These are phyloP conservation scores for Antitrichia curtipendula DNA, from an alignment of 225 moss, liverwort and hornwort genomes.

Conservation along the genomic window DNA sequence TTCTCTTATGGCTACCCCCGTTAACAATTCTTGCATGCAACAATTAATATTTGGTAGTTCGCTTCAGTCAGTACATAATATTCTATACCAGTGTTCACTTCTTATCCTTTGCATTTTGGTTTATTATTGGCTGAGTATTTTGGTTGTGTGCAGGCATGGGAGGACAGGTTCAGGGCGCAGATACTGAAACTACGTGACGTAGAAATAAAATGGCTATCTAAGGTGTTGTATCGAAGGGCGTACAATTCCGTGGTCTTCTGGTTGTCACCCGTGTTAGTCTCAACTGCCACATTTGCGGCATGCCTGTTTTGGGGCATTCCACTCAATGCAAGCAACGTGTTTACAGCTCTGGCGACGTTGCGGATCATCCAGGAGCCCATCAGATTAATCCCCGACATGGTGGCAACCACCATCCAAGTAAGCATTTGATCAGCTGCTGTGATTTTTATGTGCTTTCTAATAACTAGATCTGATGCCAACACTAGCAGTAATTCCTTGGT, in stretches of 20 bases:
- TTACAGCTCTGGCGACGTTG: background rate
- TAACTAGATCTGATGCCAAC: background rate
- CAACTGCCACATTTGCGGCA: background rate
- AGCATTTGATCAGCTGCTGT: background rate
- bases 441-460: background rate
- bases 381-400: background rate
- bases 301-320: background rate
- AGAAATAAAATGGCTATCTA: background rate
- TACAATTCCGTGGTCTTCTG: background rate
- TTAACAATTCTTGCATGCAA: background rate
- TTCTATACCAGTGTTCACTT: background rate
- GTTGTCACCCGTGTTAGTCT: background rate
- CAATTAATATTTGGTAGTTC: background rate
- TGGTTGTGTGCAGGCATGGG: background rate
- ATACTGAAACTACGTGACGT: background rate
- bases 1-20: no score
- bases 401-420: background rate
- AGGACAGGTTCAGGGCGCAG: background rate
- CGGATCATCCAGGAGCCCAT: background rate
- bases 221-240: background rate
- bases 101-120: background rate
- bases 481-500: background rate
- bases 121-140: background rate
- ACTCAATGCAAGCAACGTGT: background rate
- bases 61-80: no score